Conservation (phyloP, 1,139 yeast species). For the Saccharomyces uvarum region DNA sequence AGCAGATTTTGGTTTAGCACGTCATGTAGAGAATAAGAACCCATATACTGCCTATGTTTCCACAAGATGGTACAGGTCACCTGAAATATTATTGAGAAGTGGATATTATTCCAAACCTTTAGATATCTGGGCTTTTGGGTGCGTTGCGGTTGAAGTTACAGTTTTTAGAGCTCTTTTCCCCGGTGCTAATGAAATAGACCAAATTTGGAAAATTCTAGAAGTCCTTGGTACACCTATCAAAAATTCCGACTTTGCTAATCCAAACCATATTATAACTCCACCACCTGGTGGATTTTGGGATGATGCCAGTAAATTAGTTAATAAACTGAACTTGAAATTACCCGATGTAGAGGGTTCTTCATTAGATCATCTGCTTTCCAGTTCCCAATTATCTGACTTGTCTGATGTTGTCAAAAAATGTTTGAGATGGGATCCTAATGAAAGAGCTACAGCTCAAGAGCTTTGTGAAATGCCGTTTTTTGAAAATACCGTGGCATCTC, state of each 20-base stretch:
- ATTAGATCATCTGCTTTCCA: slow-evolving; percentile 35
- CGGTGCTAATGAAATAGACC: slow-evolving; percentile 73
- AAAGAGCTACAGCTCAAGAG: slow-evolving; percentile 42
- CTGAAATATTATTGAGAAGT: slow-evolving; percentile 74
- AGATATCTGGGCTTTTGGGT: slow-evolving; percentile 93
- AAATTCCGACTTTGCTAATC: slow-evolving; percentile 18
- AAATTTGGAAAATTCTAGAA: slow-evolving; percentile 56
- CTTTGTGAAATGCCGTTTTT: slow-evolving; percentile 49
- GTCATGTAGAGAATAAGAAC: slow-evolving; percentile 47
- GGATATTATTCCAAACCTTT: slow-evolving; percentile 63
- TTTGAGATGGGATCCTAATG: slow-evolving; percentile 57
- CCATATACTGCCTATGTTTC: slow-evolving; percentile 78
- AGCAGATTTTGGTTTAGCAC: slow-evolving; percentile 88
- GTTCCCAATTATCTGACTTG: slow-evolving; percentile 36
- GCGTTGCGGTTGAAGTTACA: slow-evolving; percentile 75
- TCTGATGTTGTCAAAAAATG: slow-evolving; percentile 50
- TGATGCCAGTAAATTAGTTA: slow-evolving; percentile 46
- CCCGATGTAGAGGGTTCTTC: slow-evolving; percentile 41
- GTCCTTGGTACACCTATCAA: slow-evolving; percentile 63
- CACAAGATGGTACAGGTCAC: slow-evolving; percentile 94
- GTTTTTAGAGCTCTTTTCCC: slow-evolving; percentile 76
- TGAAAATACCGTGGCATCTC: slow-evolving; percentile 33
- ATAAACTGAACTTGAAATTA: slow-evolving; percentile 44
- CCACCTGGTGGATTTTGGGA: slow-evolving; percentile 68
- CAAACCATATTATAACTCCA: slow-evolving; percentile 20